Base-by-base conservation (phyloP, 495 filamentous ascomycete species). In the Friedmanniomyces simplex region DNA sequence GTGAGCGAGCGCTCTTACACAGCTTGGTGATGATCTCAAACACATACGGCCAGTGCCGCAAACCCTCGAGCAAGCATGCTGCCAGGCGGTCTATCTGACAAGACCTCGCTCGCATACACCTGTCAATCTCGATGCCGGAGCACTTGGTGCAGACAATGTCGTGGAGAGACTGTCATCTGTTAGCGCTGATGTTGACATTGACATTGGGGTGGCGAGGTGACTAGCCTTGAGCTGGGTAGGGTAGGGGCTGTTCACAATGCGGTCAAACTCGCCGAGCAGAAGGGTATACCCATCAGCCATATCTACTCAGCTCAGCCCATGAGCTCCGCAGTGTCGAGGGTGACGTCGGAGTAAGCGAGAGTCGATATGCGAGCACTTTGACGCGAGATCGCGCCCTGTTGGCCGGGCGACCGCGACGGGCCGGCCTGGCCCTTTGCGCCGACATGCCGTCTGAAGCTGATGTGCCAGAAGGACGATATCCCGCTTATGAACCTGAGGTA, bases 1-100 rank as follows among this genome's bases (percentile, higher is more conserved):
- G 32, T 14, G 16, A n/a, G n/a, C 13, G 22, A 16, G 55, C 39
- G 21, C 2, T 37, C 64, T 16, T 61, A 71, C 67, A 59, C 1
- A 71, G 55, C 32, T 41, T 48, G n/a, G 61, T 55, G 30, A 72
- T 50, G 42, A 70, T 59, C 20, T 61, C 32, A 54, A 72, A 45
- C 24, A 66, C 58, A 59, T 68, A 65, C 1, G 65, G 55, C 67
- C 67, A 67, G n/a, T 62, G 62, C 11, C 54, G 45, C 42, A 70
- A 52, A 13, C 62, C 67, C 1, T 63, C 63, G 12, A 63, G 32
- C n/a, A 68, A 46, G n/a, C 63, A 48, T 14, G 49, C 56, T 1
- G 63, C 64, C 43, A 72, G 54, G 21, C 22, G 46, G 14, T 50
- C 25, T 43, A 68, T 43, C 41, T 63, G 58, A 49, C 66, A 70